Percentiles rank a stretch among this genome's conserved stretches.
Conservation (phyloP, 805 yeast genomes). For the Kuraishia molischiana region DNA sequence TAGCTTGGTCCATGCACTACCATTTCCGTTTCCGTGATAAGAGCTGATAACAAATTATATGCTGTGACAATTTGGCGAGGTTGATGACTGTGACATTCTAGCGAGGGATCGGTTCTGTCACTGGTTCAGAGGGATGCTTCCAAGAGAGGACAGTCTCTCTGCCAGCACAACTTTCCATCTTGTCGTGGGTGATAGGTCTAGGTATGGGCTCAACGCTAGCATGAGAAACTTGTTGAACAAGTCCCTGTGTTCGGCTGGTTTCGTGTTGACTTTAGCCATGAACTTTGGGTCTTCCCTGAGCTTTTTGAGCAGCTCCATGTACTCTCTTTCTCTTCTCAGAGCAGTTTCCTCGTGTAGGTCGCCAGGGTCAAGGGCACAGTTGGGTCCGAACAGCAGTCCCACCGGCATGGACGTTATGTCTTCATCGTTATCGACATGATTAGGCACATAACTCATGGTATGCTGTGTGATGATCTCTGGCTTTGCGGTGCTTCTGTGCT, state of each 20-base stretch:
- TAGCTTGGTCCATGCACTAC: no score
- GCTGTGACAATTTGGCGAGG: no score
- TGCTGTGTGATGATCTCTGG: no score
- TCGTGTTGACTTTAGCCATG: background rate
- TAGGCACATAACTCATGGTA: background rate
- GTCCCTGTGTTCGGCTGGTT: background rate
- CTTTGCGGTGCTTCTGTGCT: no score
- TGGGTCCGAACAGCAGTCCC: background rate
- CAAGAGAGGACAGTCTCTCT: background rate
- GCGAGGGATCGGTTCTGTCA: background rate
- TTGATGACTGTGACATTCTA: no score
- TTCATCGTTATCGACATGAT: background rate
- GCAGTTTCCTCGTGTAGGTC: background rate
- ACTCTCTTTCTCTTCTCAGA: no score
- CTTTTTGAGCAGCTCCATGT: background rate
- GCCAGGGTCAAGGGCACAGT: background rate
- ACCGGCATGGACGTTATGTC: background rate
- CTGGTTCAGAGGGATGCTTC: background rate
- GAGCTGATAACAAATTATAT: no score
- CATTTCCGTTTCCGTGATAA: no score
- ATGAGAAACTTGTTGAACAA: background rate
- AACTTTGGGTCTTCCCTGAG: background rate
- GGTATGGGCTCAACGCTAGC: background rate
- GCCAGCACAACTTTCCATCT: background rate
- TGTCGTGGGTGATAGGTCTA: background rate